Percentiles rank a stretch among this genome's conserved stretches.
Conservation (phyloP, 2,329 filamentous ascomycete species). For the Penicillium sp. region DNA sequence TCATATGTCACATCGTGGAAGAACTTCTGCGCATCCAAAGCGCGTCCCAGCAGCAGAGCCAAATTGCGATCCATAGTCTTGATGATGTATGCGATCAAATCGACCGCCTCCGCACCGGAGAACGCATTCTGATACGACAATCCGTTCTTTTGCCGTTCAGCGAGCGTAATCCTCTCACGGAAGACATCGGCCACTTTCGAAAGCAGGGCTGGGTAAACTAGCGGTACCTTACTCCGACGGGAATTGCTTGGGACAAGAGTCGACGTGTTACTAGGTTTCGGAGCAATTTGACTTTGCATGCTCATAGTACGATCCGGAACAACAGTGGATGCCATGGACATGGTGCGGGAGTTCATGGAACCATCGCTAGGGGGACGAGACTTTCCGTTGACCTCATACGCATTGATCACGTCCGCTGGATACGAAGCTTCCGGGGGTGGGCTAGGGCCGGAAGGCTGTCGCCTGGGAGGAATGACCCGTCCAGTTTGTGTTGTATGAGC, state of each 20-base stretch:
- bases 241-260: slow-evolving; percentile 53
- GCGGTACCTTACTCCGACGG: slow-evolving; percentile 60
- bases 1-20: slow-evolving; percentile 99
- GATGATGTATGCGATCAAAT: slow-evolving; percentile 92
- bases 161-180: slow-evolving; percentile 72
- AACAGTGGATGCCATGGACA: slow-evolving; percentile 77
- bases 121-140: slow-evolving; percentile 96
- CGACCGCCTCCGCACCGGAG: slow-evolving; percentile 87
- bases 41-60: slow-evolving; percentile 78
- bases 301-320: slow-evolving; percentile 52
- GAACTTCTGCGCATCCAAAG: slow-evolving; percentile 94
- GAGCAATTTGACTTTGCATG: slow-evolving; percentile 46
- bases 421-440: too few species aligned
- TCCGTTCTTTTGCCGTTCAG: slow-evolving; percentile 90
- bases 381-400: too few species aligned
- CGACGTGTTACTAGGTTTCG: too few species aligned
- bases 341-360: slow-evolving; percentile 51
- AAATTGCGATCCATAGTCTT: slow-evolving; percentile 93
- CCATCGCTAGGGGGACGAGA: slow-evolving; percentile 39
- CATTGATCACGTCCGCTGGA: too few species aligned
- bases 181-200: slow-evolving; percentile 93
- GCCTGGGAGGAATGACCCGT: too few species aligned
- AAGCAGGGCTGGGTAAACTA: slow-evolving; percentile 87
- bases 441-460: too few species aligned
- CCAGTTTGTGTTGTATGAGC: too few species aligned